Evolutionary conservation across 2,329 filamentous ascomycete genomes (phyloP), one percentile per base, ranked within the genome.

Genomic region (Paecilomyces sp.): DNA sequence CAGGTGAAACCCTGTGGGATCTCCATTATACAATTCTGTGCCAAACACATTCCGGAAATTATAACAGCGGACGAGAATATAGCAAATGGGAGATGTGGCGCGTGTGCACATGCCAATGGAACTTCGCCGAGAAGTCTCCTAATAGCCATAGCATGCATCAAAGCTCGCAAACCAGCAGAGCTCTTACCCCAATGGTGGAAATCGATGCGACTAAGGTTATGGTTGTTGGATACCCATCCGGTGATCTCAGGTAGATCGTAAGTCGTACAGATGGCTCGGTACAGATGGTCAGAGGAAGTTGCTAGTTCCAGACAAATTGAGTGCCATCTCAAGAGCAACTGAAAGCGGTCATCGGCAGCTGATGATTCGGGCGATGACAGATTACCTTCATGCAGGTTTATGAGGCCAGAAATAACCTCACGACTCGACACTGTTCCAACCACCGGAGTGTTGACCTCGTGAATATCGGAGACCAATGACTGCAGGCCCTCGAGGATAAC

Each of bases 241-340:
- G 33, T 12, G 11, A 36, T 36, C 15, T 36, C 33, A 12, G 33
- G 33, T 36, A 36, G 9, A 3, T 36, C 15, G 9, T 36, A 36
- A 13, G 33, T 36, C 33, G 33, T 50, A n/a, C 63, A 64, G 1
- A 66, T 11, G 15, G 51, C 57, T 25, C 56, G 57, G 30, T 62
- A 65, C 1, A 66, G 57, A 11, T 53, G 53, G 1, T 60, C 59
- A 2, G 64, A 64, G n/a, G 61, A 55, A 1, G 53, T 58, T 1
- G 56, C 57, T 1, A 62, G 31, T 30, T 67, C 65, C 22, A 67
- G 60, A 25, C 60, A 66, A 3, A 66, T 52, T 12, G 57, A 62
- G 33, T 67, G 63, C 65, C 64, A 66, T 8, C 65, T 58, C 13
- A 65, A 59, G 41, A 51, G 50, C 31, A 59, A 53, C 54, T 57